Conservation (phyloP, 116 monocot species). For the Phalaenopsis hybrid region DNA sequence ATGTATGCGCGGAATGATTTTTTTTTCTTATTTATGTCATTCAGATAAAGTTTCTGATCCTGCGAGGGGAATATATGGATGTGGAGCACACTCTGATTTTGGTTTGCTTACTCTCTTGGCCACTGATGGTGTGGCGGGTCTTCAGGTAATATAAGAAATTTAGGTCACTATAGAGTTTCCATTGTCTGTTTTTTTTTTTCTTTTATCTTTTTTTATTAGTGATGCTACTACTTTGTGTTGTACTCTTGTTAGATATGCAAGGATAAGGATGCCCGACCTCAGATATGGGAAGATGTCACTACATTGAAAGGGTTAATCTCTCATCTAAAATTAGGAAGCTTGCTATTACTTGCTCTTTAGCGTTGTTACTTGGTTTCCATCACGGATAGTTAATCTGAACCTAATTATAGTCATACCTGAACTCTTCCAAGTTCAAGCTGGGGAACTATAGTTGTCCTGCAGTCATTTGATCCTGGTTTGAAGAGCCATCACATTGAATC, state of each 20-base stretch:
- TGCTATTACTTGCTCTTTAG: no score
- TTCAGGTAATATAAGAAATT: slow-evolving; percentile 49
- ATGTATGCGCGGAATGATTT: background rate
- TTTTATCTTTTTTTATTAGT: background rate
- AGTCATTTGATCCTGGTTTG: no score
- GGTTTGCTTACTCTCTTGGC: slow-evolving; percentile 90
- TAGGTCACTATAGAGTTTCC: background rate
- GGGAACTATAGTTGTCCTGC: no score
- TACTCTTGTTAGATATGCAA: slow-evolving; percentile 42
- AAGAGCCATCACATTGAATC: no score
- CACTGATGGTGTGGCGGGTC: slow-evolving; percentile 79
- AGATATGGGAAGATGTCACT: slow-evolving; percentile 53
- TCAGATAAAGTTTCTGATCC: slow-evolving; percentile 72
- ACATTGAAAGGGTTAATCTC: slow-evolving; percentile 48
- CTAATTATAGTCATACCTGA: no score
- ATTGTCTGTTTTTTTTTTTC: background rate
- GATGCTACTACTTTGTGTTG: background rate
- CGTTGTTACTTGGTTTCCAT: no score
- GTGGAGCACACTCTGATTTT: slow-evolving; percentile 91
- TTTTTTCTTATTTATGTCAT: background rate
- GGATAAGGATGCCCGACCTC: slow-evolving; percentile 45
- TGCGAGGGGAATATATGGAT: slow-evolving; percentile 68
- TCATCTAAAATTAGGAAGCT: background rate
- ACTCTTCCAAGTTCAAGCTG: no score
- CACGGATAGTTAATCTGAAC: no score